Percentiles rank a stretch among this genome's conserved stretches.
Conservation (phyloP, 2,329 filamentous ascomycete genomes). For the Trichoderma sp. region DNA sequence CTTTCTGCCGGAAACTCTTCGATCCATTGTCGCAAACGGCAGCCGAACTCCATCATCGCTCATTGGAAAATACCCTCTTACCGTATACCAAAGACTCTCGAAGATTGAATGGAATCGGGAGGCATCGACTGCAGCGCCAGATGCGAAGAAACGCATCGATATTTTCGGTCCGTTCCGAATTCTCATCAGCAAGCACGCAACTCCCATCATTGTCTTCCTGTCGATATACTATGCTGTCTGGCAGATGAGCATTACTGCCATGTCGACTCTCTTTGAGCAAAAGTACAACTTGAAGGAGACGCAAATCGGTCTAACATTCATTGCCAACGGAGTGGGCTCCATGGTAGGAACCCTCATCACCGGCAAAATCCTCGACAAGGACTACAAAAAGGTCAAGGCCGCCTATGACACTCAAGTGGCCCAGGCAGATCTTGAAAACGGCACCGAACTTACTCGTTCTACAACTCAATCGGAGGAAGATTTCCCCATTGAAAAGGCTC, state of each 20-base stretch:
- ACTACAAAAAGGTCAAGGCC: conserved; percentile 63
- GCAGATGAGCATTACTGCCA: conserved; percentile 55
- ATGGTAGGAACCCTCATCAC: conserved; percentile 47
- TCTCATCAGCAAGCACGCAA: conserved; percentile 53
- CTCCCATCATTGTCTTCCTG: conserved; percentile 48
- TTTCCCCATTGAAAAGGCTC: conserved; percentile 54
- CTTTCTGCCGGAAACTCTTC: conserved; percentile 58
- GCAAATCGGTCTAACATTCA: conserved; percentile 55
- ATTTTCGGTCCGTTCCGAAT: conserved; percentile 37
- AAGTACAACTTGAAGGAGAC: conserved; percentile 63
- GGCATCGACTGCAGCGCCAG: conserved; percentile 23
- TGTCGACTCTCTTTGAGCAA: conserved; percentile 43
- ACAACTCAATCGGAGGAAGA: conserved; percentile 49
- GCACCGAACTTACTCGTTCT: conserved; percentile 52
- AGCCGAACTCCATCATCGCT: conserved; percentile 43
- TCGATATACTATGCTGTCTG: conserved; percentile 55
- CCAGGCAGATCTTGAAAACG: conserved; percentile 47
- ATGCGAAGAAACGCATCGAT: conserved; percentile 33
- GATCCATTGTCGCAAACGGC: conserved; percentile 53
- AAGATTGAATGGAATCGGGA: conserved; percentile 28
- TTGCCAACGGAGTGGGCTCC: conserved; percentile 53
- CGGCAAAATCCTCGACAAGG: conserved; percentile 64
- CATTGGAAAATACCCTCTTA: conserved; percentile 37
- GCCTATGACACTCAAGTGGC: conserved; percentile 33
- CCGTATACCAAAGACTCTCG: conserved; percentile 36